These are phyloP conservation scores for Termitomyces bulborhizus DNA, from an alignment of 768 basidiomycete species.

Conservation along the genomic window DNA sequence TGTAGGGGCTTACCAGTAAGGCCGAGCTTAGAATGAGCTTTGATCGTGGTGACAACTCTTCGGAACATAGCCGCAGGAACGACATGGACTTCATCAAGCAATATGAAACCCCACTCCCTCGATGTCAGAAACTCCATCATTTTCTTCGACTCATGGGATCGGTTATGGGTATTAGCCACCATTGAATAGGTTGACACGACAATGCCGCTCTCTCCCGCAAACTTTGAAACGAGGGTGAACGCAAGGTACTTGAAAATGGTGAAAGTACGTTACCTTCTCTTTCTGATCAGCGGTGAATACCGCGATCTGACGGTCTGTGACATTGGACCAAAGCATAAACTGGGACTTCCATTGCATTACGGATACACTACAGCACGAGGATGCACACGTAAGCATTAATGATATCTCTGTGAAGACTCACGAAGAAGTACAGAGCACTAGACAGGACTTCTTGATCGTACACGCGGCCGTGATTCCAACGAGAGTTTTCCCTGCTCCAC, in stretches of 20 bases:
- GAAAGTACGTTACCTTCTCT: slow-evolving; percentile 63
- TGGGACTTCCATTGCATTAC: slow-evolving; percentile 99
- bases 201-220: slow-evolving; percentile 94
- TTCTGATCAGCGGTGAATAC: slow-evolving; percentile 98
- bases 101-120: slow-evolving; percentile 98
- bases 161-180: slow-evolving; percentile 97
- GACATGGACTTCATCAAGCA: slow-evolving; percentile 98
- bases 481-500: slow-evolving; percentile 97
- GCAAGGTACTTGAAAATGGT: background rate
- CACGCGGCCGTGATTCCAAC: slow-evolving; percentile 99
- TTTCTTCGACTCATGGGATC: slow-evolving; percentile 98
- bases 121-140: slow-evolving; percentile 99
- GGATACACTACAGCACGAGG: slow-evolving; percentile 50
- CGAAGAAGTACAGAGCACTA: slow-evolving; percentile 97
- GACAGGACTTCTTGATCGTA: slow-evolving; percentile 97
- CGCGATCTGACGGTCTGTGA: slow-evolving; percentile 93
- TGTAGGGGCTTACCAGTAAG: slow-evolving; percentile 64
- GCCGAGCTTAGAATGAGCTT: slow-evolving; percentile 97
- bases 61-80: slow-evolving; percentile 99
- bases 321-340: slow-evolving; percentile 98
- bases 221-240: slow-evolving; percentile 41
- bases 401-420: slow-evolving; percentile 35
- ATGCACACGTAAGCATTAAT: slow-evolving; percentile 9
- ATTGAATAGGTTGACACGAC: slow-evolving; percentile 99
- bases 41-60: slow-evolving; percentile 95